A percentile compares a stretch with the other conserved stretches of the same genome.
Evolutionary conservation across 352 stramenopile genomes (phyloP).

Genomic region (Pythium phragmitis): DNA sequence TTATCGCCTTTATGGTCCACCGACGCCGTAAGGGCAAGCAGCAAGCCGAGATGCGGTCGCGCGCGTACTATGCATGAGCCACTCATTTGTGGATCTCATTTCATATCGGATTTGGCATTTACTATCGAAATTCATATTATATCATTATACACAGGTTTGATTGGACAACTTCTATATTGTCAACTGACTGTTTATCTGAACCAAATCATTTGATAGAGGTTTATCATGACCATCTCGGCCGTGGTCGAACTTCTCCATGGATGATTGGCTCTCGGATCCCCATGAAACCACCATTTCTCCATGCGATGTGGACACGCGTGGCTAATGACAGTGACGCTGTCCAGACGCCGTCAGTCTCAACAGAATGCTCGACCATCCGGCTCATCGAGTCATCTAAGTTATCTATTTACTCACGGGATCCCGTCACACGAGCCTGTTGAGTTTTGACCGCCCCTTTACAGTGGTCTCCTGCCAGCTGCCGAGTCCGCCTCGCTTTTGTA

Average conservation of each 20-base stretch:
- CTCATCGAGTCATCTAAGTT: too few species aligned
- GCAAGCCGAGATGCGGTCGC: neutral
- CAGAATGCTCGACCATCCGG: too few species aligned
- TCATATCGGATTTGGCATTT: neutral
- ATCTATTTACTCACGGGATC: too few species aligned
- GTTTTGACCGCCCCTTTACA: neutral
- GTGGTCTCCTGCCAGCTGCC: neutral
- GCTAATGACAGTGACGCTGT: neutral
- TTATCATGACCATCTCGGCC: neutral
- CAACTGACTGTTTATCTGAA: neutral
- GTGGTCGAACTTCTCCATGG: neutral
- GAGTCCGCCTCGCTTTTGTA: neutral
- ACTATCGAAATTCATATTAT: conserved; percentile 6
- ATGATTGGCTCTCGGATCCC: neutral
- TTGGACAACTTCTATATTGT: too few species aligned
- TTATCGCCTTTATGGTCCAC: conserved; percentile 14
- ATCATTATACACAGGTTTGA: neutral
- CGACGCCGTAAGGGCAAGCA: conserved; percentile 5
- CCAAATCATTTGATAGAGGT: neutral
- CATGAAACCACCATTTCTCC: neutral
- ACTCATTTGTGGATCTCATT: neutral
- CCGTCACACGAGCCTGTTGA: neutral
- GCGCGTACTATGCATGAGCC: conserved; percentile 13
- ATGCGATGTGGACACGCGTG: neutral
- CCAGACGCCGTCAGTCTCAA: too few species aligned